Conservation (phyloP, 192 early-diverging fungal genomes). For the Gryganskiella cystojenkinii region DNA sequence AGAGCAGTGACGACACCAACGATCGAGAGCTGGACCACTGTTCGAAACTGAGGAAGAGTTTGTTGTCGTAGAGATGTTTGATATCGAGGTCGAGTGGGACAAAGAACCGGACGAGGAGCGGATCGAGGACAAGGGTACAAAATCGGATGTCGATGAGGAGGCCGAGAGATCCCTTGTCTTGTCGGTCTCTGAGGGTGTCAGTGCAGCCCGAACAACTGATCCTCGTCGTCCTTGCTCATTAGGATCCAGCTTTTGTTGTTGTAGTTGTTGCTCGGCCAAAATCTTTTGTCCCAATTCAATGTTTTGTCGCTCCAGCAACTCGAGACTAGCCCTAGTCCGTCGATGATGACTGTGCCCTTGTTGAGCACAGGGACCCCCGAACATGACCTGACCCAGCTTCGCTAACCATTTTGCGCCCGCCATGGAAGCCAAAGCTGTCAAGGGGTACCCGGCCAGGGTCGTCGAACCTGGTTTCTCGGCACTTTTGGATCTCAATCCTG, state of each 20-base stretch:
- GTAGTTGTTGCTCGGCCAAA: slow-evolving; percentile 3
- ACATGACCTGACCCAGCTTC: slow-evolving; percentile 39
- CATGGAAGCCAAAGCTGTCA: not conserved
- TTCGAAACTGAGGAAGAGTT: not conserved
- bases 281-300: slow-evolving; percentile 6
- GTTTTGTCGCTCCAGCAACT: slow-evolving; percentile 7
- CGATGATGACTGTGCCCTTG: slow-evolving; percentile 29
- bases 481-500: not conserved
- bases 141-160: not conserved
- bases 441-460: not conserved
- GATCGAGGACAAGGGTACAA: not conserved
- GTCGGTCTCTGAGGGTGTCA: not conserved
- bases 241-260: no score
- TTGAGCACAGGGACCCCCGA: slow-evolving; percentile 30
- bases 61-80: no score
- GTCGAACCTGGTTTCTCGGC: no score
- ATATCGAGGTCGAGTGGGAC: not conserved
- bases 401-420: slow-evolving; percentile 25
- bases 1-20: slow-evolving; percentile 35
- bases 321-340: slow-evolving; percentile 9
- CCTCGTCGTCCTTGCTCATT: not conserved
- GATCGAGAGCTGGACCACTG: not conserved
- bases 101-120: not conserved
- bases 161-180: not conserved
- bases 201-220: not conserved